A percentile compares a stretch with the other conserved stretches of the same genome.
Conservation (phyloP, 305 asterid genomes). For the Withania somnifera region DNA sequence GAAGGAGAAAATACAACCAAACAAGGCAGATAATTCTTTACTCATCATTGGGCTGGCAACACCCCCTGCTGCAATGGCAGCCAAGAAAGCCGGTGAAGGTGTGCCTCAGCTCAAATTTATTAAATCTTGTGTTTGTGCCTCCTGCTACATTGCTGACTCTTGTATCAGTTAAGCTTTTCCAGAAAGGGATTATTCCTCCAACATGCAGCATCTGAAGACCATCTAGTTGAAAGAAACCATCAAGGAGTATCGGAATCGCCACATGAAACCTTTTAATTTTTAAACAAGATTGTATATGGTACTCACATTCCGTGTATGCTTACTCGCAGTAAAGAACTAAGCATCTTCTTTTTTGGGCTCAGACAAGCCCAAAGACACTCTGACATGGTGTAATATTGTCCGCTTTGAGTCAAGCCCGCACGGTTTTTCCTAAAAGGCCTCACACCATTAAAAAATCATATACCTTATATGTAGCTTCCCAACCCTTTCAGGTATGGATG, state of each 20-base stretch:
- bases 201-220: constrained; percentile 21
- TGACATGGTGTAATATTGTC: too few relatives aligned
- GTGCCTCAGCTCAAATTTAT: constrained; percentile 70
- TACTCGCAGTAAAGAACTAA: background rate
- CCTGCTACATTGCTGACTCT: constrained; percentile 68
- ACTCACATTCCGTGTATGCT: background rate
- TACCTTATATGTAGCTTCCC: too few relatives aligned
- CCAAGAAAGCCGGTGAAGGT: constrained; percentile 70
- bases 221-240: background rate
- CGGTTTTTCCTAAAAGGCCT: too few relatives aligned
- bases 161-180: constrained; percentile 54
- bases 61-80: constrained; percentile 86
- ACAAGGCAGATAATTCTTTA: constrained; percentile 54
- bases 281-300: background rate
- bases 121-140: constrained; percentile 62
- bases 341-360: too few relatives aligned
- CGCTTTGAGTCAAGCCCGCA: too few relatives aligned
- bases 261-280: background rate
- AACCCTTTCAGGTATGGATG: too few relatives aligned
- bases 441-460: too few relatives aligned
- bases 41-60: constrained; percentile 59
- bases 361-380: too few relatives aligned
- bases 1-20: constrained; percentile 41
- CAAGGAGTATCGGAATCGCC: background rate
- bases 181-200: constrained; percentile 52